Evolutionary conservation across 257 asterid genomes (phyloP), one percentile per base, ranked within the genome.

Genomic region (Nicotiana otophora): DNA sequence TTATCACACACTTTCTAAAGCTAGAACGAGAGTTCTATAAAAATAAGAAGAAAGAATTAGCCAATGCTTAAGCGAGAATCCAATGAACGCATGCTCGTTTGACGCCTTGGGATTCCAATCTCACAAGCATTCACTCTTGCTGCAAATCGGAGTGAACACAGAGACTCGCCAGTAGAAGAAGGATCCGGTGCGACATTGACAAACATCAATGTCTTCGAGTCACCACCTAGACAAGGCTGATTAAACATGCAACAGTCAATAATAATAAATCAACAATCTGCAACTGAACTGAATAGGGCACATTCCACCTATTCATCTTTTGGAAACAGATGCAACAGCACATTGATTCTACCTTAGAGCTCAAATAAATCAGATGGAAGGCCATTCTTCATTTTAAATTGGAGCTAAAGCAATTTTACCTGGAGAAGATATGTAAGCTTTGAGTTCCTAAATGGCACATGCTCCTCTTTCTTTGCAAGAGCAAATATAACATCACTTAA

Each of bases 201-300:
- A 74, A 97, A 93, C 98, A 97, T 97, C 87, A 97, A 61, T 0
- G 97, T 95, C 91, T 97, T 97, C 2, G 99, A 95, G 75, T 97
- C 98, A 70, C 98, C 99, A 15, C 98, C 98, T 84, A 97, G 89
- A 88, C 99, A 97, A 39, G 99, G 99, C 98, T 97, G 96, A 10
- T 57, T 28, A 76, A 83, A 48, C 36, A 80, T 74, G 53, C 23
- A 17, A 33, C 72, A 2, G 68, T 82, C 82, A 87, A 86, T 65
- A 82, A 11, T 5, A 33, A 58, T 34, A 5, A 20, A 6, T 55
- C 36, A 72, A 42, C 78, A 42, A 70, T 42, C 34, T 70, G 78
- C 78, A 42, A 3, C 34, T 31, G 34, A 31, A 31, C 34, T 31
- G 34, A 31, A 31, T 53, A 53, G 58, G 58, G 14, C 19, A 51